Conservation (phyloP, 768 basidiomycete genomes). For the Amylocystis lapponica region DNA sequence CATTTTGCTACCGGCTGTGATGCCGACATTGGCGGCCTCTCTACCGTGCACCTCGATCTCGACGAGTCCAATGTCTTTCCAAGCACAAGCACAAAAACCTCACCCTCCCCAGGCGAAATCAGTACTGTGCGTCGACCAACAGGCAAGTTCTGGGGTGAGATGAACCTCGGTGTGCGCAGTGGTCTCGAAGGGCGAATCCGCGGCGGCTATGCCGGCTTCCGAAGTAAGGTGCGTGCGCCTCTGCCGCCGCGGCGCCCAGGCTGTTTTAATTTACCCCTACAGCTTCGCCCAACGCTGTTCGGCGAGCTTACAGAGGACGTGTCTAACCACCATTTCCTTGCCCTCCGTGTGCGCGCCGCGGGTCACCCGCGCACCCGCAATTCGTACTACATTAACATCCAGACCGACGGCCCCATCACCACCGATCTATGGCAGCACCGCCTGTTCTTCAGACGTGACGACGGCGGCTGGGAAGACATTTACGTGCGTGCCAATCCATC, state of each 20-base stretch:
- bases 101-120: too few species aligned
- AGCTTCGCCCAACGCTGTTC: slow-evolving; percentile 80
- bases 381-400: slow-evolving; percentile 92
- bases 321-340: slow-evolving; percentile 73
- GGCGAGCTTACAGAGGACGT: slow-evolving; percentile 84
- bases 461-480: slow-evolving; percentile 76
- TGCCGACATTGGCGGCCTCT: slow-evolving; percentile 80
- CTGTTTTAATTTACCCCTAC: not conserved
- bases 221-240: slow-evolving; percentile 78
- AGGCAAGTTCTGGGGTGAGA: slow-evolving; percentile 74
- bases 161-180: slow-evolving; percentile 63
- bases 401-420: slow-evolving; percentile 76
- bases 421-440: slow-evolving; percentile 95
- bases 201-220: slow-evolving; percentile 87
- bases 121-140: slow-evolving; percentile 42
- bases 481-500: slow-evolving; percentile 44
- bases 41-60: slow-evolving; percentile 71
- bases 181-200: slow-evolving; percentile 65
- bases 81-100: slow-evolving; percentile 20
- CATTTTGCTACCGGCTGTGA: slow-evolving; percentile 82
- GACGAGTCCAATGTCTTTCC: slow-evolving; percentile 41
- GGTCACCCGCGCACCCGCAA: slow-evolving; percentile 73
- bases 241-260: not conserved
- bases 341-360: slow-evolving; percentile 69
- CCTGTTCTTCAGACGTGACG: slow-evolving; percentile 65